Base-by-base conservation (phyloP, 2,329 filamentous ascomycete species). In the Drechslerella dactyloides region DNA sequence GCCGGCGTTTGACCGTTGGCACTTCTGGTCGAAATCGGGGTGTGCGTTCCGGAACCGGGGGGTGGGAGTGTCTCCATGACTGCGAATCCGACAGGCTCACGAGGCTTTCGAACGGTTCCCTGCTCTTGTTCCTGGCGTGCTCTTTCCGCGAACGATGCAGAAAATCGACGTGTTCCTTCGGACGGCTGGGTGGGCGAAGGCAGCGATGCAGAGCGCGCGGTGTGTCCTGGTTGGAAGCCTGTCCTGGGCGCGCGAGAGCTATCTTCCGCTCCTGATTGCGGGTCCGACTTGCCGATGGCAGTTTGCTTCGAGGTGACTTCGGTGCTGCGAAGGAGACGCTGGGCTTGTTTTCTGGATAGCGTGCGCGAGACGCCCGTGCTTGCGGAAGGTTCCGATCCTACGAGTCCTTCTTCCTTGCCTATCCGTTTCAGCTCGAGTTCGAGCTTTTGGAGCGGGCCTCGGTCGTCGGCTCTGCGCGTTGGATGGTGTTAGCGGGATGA, bases 391-490 rank as follows among this genome's bases (percentile, higher is more conserved):
- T 74, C 63, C 7, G 59, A 52, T 21, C 60, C 65, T 15, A 65
- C 56, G 8, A 68, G 86, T 80, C 96, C 96, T 80, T 97, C 93
- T 81, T 97, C 93, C 79, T 97, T 97, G 79, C 90, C 96, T 80
- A 97, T 93, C 80, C 90, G 92, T 79, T 89, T 90, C 77, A 97
- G 85, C 77, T 91, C 94, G 77, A 90, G 86, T 82, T 99, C 93
- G 75, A 99, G 85, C 82, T 89, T 94, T 80, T 99, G 93, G 58
- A 99, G 84, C 58, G 96, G 94, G 74, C 93, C 97, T 77, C 90
- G 87, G 78, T 96, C 89, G 65, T 89, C 85, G 77, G 93, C 90
- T 80, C 90, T 73, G 33, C 8, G 86, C 62, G 84, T 82, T 69
- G 79, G 44, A 73, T 69, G n/a, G 54, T 5, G 44, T 48, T 48